phyloP scores from a whole-genome alignment of 1,284 basidiomycete species.

The Ustilago loliicola region DNA sequence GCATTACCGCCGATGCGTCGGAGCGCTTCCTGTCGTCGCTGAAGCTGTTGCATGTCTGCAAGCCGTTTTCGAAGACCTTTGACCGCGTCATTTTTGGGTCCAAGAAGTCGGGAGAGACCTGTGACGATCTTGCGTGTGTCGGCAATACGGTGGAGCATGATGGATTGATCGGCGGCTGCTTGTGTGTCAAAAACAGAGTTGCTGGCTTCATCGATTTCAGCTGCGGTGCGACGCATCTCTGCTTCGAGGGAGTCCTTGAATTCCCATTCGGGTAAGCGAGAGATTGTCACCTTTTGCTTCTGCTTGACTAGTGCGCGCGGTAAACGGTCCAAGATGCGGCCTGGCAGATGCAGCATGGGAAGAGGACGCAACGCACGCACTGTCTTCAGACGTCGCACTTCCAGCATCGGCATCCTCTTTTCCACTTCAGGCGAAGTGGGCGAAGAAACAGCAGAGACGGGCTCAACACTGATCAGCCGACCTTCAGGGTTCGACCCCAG shows the following conservation, averaged over 20 bases:
- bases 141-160: constrained; percentile 80
- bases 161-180: constrained; percentile 66
- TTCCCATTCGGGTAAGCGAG: constrained; percentile 47
- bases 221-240: constrained; percentile 54
- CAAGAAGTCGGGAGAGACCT: constrained; percentile 81
- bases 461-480: constrained; percentile 50
- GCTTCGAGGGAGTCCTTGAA: constrained; percentile 48
- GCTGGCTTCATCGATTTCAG: constrained; percentile 52
- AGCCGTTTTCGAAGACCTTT: constrained; percentile 82
- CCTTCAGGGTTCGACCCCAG: constrained; percentile 47
- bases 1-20: constrained; percentile 46
- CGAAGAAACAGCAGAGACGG: constrained; percentile 22
- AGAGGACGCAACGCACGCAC: constrained; percentile 26
- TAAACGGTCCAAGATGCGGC: constrained; percentile 27
- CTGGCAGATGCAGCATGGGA: constrained; percentile 25
- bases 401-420: constrained; percentile 48
- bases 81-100: constrained; percentile 85
- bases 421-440: constrained; percentile 31
- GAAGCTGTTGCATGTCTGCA: constrained; percentile 71
- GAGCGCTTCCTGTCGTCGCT: constrained; percentile 40
- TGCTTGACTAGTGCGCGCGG: constrained; percentile 40
- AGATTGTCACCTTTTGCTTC: constrained; percentile 51
- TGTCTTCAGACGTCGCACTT: constrained; percentile 51
- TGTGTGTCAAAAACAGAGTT: constrained; percentile 56
- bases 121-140: constrained; percentile 85